Conservation (phyloP, 768 basidiomycete genomes). For the Pisolithus albus region DNA sequence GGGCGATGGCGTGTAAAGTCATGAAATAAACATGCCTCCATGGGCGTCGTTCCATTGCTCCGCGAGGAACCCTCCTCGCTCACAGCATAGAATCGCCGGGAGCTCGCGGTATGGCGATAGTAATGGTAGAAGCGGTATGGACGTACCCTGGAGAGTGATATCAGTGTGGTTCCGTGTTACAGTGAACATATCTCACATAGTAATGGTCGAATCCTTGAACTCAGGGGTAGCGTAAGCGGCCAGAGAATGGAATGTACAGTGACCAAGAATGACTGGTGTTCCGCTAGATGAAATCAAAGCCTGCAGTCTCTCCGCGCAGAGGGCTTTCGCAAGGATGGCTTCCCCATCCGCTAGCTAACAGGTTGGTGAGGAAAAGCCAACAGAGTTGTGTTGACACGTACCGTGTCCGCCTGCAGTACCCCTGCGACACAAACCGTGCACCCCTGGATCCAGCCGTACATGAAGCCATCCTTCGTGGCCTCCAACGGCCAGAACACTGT, state of each 20-base stretch:
- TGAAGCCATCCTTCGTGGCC: conserved; percentile 38
- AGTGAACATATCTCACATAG: conserved; percentile 6
- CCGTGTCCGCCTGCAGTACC: conserved; percentile 31
- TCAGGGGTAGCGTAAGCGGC: conserved; percentile 16
- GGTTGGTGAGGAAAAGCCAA: not conserved
- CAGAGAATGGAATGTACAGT: conserved; percentile 15
- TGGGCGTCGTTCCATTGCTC: conserved; percentile 15
- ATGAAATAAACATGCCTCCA: conserved; percentile 27
- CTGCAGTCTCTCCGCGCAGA: conserved; percentile 16
- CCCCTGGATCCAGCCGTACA: conserved; percentile 53
- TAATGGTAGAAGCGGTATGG: conserved; percentile 41
- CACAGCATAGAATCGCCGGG: conserved; percentile 61
- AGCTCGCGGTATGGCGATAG: conserved; percentile 42
- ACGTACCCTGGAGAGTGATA: conserved; percentile 2
- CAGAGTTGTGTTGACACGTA: conserved; percentile 17
- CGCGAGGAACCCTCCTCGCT: conserved; percentile 27
- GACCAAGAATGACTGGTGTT: conserved; percentile 25
- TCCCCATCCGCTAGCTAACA: conserved; percentile 15
- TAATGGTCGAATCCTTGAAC: conserved; percentile 26
- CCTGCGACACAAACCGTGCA: conserved; percentile 45
- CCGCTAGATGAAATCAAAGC: conserved; percentile 11
- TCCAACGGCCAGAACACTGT: conserved; percentile 56
- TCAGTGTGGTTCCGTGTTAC: conserved; percentile 7
- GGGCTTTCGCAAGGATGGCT: conserved; percentile 2
- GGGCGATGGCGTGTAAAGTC: conserved; percentile 30